phyloP scores from a whole-genome alignment of 352 stramenopile species.

The Globisporangium megalacanthum region DNA sequence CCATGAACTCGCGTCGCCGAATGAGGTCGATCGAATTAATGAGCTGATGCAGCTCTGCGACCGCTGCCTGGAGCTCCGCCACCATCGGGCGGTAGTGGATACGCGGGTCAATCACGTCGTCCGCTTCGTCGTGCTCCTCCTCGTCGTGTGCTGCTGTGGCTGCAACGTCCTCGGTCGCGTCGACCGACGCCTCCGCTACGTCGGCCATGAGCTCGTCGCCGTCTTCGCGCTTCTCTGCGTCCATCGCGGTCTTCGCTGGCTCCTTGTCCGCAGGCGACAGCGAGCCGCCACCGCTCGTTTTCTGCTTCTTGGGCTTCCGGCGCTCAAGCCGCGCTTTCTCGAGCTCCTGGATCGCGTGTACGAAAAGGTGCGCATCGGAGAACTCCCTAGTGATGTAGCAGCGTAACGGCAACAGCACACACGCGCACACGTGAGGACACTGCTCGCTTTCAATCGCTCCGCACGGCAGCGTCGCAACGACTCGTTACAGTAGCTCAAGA shows the following conservation, averaged over 20 bases:
- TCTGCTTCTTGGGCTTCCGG: constrained; percentile 62
- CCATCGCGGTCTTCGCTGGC: constrained; percentile 4
- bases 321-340: constrained; percentile 49
- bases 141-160: constrained; percentile 2
- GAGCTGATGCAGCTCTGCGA: constrained; percentile 77
- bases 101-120: constrained; percentile 81
- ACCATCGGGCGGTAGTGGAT: constrained; percentile 86
- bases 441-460: neutral
- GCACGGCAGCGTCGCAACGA: neutral
- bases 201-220: constrained; percentile 16
- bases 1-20: constrained; percentile 65
- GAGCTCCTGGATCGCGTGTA: constrained; percentile 81
- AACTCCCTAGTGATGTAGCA: constrained; percentile 53
- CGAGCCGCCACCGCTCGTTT: constrained; percentile 9
- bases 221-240: constrained; percentile 3
- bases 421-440: neutral
- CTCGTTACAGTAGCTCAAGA: neutral
- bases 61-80: constrained; percentile 64
- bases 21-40: constrained; percentile 88
- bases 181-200: constrained; percentile 15
- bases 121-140: constrained; percentile 29
- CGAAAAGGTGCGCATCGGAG: constrained; percentile 73
- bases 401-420: constrained; percentile 1
- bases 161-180: constrained; percentile 15
- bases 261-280: constrained; percentile 9